Conservation (phyloP, 768 basidiomycete species). For the Collybia mongolica region DNA sequence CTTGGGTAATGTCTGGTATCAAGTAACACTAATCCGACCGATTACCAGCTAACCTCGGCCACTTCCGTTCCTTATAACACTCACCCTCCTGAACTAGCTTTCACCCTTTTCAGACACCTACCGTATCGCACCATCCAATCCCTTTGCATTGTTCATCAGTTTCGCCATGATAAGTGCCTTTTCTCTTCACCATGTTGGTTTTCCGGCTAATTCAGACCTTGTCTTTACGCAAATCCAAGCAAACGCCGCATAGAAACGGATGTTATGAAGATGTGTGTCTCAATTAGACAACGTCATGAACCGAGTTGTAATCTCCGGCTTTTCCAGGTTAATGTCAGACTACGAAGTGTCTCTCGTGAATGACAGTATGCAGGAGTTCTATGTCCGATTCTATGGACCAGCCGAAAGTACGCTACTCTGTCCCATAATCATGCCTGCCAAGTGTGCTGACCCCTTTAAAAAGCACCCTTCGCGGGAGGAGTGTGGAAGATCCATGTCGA, state of each 20-base stretch:
- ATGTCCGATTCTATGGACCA: slow-evolving; percentile 93
- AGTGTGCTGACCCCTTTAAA: slow-evolving; percentile 5
- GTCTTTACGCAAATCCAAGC: slow-evolving; percentile 67
- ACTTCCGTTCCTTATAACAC: slow-evolving; percentile 8
- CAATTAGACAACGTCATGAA: slow-evolving; percentile 4
- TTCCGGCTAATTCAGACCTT: slow-evolving; percentile 15
- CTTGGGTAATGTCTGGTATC: too few species aligned
- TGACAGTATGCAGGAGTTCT: slow-evolving; percentile 99
- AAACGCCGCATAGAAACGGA: slow-evolving; percentile 98
- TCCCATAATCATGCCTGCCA: neutral
- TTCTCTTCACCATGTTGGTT: neutral
- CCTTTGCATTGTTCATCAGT: neutral
- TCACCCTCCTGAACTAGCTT: neutral
- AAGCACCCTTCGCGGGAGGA: slow-evolving; percentile 96
- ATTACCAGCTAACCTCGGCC: neutral
- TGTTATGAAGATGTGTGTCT: slow-evolving; percentile 94
- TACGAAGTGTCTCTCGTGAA: slow-evolving; percentile 97
- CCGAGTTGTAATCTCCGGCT: slow-evolving; percentile 9
- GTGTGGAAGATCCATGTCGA: slow-evolving; percentile 99
- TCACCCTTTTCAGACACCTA: slow-evolving; percentile 8
- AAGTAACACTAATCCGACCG: too few species aligned
- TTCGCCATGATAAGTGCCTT: slow-evolving; percentile 59
- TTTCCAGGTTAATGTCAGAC: slow-evolving; percentile 90
- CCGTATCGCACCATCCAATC: slow-evolving; percentile 1
- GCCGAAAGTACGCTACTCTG: slow-evolving; percentile 72